Base-by-base conservation (phyloP, 139 green algal species). In the Chlamydomonas sp. region DNA sequence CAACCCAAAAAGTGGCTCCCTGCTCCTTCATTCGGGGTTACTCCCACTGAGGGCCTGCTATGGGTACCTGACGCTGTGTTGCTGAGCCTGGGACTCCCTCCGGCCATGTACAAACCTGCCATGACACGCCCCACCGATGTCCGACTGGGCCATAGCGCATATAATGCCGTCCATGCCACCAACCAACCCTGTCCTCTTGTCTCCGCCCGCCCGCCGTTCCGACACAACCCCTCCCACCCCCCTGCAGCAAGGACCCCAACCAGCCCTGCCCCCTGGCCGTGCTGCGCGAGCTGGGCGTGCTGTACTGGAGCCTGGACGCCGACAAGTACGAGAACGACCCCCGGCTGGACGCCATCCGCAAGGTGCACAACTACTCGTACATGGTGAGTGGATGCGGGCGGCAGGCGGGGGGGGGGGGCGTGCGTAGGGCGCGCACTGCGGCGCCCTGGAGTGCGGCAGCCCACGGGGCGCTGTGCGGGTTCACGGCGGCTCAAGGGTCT, bases 291-390 rank as follows among this genome's bases (percentile, higher is more conserved):
- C 92, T 99, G 76, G 97, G 97, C 0, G 96, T 98, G 17, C 86
- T 97, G 17, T 96, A 92, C 20, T 99, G 96, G 96, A 92, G 89
- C 60, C 91, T 99, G 62, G 90, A 98, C 82, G 90, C 94, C 8
- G 94, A 96, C 82, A 84, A 91, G 1, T 87, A 93, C 49, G 93
- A 97, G 66, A 91, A 79, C 0, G 96, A 98, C 81, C 90, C 94
- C 0, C 90, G 93, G 69, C 94, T 98, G 31, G 91, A 87, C 0
- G 95, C 96, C n/a, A 97, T 98, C 86, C 88, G 93, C 14, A 96
- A 96, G 85, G 91, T 94, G 1, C 86, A 90, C 82, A 88, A 88
- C 89, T 95, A 95, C 88, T 93, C 89, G 3, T 95, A 92, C 88
- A 93, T 63, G 63, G 92, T 94, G 72, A n/a, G 90, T 88, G 63